Conservation (phyloP, 495 filamentous ascomycete species). For the Articulospora tetracladia region DNA sequence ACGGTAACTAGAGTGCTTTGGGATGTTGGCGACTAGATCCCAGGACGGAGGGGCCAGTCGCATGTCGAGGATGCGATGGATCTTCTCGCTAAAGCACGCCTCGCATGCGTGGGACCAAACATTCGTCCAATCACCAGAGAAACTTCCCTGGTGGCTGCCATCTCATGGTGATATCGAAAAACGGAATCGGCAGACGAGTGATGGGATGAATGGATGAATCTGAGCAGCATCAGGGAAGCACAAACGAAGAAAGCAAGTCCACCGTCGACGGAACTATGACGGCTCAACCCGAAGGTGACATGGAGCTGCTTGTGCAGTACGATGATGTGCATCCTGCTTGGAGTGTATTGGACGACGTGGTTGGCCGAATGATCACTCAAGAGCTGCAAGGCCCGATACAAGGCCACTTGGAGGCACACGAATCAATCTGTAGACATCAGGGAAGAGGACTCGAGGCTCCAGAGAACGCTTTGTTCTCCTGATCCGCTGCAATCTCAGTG, state of each 20-base stretch:
- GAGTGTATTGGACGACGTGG: neutral
- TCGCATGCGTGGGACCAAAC: neutral
- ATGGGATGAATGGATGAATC: neutral
- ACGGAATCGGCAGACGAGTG: neutral
- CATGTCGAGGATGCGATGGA: neutral
- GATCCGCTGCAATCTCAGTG: neutral
- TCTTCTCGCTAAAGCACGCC: neutral
- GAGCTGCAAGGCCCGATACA: neutral
- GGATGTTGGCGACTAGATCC: constrained; percentile 15
- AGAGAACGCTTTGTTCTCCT: neutral
- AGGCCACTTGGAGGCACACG: neutral
- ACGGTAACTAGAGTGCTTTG: constrained; percentile 14
- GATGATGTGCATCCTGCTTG: neutral
- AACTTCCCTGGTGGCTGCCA: neutral
- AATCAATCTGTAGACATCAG: neutral
- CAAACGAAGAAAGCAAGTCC: neutral
- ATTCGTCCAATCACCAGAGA: constrained; percentile 6
- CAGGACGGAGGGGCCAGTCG: constrained; percentile 1
- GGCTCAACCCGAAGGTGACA: constrained; percentile 2
- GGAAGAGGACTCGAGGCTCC: neutral
- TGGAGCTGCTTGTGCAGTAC: neutral
- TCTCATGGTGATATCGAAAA: constrained; percentile 1
- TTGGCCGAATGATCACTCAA: neutral
- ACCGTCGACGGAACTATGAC: neutral
- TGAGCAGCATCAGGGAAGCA: neutral